These are phyloP conservation scores for Termitomyces sp. DNA, from an alignment of 768 basidiomycete species.

Conservation along the genomic window DNA sequence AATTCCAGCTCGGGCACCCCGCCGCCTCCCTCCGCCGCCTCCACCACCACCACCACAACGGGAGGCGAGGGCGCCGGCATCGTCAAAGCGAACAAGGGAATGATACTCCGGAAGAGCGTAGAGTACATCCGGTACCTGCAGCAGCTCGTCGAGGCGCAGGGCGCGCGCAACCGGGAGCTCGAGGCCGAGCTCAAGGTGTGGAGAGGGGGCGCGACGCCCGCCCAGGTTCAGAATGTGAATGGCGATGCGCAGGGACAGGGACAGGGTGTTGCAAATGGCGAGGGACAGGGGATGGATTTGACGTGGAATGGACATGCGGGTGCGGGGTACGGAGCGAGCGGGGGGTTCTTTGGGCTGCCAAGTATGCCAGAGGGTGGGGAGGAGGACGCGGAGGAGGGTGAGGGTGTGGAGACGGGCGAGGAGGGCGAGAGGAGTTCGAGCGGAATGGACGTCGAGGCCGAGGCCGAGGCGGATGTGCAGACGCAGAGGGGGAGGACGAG, in stretches of 20 bases:
- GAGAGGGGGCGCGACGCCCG: not conserved
- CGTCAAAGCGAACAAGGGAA: slow-evolving; percentile 93
- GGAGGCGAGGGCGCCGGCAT: slow-evolving; percentile 33
- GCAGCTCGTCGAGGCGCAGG: slow-evolving; percentile 79
- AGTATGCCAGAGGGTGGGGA: slow-evolving; percentile 26
- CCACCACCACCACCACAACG: not conserved
- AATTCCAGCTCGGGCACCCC: slow-evolving; percentile 8
- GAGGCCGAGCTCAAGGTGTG: slow-evolving; percentile 58
- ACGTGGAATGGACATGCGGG: not conserved
- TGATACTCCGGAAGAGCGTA: slow-evolving; percentile 84
- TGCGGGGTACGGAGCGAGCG: not conserved
- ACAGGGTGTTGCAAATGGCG: not conserved
- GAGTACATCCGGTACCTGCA: slow-evolving; percentile 83
- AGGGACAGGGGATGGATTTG: not conserved
- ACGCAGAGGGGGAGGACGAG: slow-evolving; percentile 15
- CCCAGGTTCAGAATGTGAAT: too few relatives aligned
- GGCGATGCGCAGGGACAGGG: not conserved
- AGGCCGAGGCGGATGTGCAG: slow-evolving; percentile 7
- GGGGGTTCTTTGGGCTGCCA: slow-evolving; percentile 11
- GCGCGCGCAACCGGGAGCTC: slow-evolving; percentile 72
- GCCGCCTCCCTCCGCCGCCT: not conserved
- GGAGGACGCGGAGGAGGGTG: not conserved
- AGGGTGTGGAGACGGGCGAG: not conserved
- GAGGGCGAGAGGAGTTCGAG: slow-evolving; percentile 2
- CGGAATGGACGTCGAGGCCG: slow-evolving; percentile 17